phyloP scores from a whole-genome alignment of 83 land plant species.

The Picea engelmannii region DNA sequence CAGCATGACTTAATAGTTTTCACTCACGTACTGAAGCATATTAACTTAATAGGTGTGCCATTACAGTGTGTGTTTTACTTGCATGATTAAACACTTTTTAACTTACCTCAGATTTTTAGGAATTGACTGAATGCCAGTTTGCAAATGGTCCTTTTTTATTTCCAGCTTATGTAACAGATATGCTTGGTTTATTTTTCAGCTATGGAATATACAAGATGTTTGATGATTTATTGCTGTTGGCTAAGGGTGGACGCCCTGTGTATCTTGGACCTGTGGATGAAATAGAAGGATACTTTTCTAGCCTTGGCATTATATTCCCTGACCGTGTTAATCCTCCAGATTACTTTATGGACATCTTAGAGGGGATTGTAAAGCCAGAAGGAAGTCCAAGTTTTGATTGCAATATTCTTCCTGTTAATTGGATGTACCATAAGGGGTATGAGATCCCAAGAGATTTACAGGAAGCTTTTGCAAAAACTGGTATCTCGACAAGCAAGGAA shows the following conservation, averaged over 20 bases:
- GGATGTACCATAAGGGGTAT: conserved; percentile 91
- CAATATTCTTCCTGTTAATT: conserved; percentile 72
- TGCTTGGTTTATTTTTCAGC: conserved; percentile 50
- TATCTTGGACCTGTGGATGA: conserved; percentile 88
- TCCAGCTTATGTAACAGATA: neutral
- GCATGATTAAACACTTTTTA: neutral
- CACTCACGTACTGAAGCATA: neutral
- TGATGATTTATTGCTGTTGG: conserved; percentile 91
- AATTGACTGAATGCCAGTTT: conserved; percentile 8
- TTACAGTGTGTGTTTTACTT: neutral
- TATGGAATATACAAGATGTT: conserved; percentile 88
- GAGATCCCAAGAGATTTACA: conserved; percentile 70
- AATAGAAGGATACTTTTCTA: conserved; percentile 83
- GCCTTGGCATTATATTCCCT: conserved; percentile 84
- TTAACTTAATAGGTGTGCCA: neutral
- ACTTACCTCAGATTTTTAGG: neutral
- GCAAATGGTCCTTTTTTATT: neutral
- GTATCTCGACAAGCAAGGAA: neutral
- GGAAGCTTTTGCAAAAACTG: conserved; percentile 12
- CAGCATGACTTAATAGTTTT: neutral
- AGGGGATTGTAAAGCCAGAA: conserved; percentile 72
- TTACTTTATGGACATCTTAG: conserved; percentile 88
- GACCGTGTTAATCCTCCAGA: conserved; percentile 98
- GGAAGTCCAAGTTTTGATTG: conserved; percentile 38
- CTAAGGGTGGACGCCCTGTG: conserved; percentile 91